Evolutionary conservation across 345 rosid genomes (phyloP).

Genomic region (Leavenworthia alabamica): DNA sequence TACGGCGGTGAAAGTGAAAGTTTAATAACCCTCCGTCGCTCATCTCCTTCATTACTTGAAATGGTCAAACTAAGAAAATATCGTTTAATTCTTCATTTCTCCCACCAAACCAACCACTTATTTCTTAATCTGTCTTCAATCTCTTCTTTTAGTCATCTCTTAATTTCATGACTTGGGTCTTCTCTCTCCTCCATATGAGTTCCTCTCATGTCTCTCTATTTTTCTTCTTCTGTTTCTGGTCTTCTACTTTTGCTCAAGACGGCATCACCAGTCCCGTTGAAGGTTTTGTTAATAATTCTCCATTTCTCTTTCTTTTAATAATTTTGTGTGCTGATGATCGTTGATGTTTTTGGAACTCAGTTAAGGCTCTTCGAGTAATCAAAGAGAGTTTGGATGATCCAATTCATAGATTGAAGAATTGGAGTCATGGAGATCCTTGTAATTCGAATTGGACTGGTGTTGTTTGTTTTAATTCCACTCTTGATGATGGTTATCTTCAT

Average conservation of each 20-base stretch:
- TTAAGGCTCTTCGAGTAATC: constrained; percentile 53
- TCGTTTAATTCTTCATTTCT: constrained; percentile 17
- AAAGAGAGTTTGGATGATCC: constrained; percentile 52
- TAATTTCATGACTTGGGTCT: constrained; percentile 3
- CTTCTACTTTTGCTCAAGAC: constrained; percentile 41
- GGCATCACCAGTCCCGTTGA: constrained; percentile 54
- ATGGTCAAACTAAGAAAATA: constrained; percentile 19
- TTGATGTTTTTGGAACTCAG: constrained; percentile 34
- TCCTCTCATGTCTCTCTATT: constrained; percentile 6
- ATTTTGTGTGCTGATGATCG: too few species aligned
- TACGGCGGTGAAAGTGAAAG: constrained; percentile 21
- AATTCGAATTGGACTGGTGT: constrained; percentile 88
- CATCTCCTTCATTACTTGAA: not conserved
- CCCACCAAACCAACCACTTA: too few species aligned
- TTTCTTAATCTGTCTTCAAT: too few species aligned
- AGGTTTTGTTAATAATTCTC: constrained; percentile 40
- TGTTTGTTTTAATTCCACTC: constrained; percentile 48
- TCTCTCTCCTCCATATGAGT: constrained; percentile 16
- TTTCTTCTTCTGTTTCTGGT: constrained; percentile 28
- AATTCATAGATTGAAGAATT: constrained; percentile 52
- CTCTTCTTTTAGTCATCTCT: too few species aligned
- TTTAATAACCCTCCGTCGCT: not conserved
- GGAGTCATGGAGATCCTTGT: constrained; percentile 85
- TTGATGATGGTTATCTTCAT: constrained; percentile 70
- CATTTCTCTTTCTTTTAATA: not conserved